Conservation (phyloP, 192 early-diverging fungal genomes). For the Podila minutissima region DNA sequence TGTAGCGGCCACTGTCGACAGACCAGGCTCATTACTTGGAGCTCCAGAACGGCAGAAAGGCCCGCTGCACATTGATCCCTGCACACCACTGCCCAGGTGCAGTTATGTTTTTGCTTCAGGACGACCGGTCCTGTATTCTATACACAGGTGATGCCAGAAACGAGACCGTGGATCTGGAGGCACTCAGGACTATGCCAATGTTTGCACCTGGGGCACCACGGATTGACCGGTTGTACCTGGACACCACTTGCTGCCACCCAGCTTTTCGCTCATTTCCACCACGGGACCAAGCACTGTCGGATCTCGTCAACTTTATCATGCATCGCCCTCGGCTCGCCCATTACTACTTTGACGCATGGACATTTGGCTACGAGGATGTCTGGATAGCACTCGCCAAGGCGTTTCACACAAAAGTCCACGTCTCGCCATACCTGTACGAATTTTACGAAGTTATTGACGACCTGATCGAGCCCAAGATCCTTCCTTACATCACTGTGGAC, state of each 20-base stretch:
- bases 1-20: constrained; percentile 23
- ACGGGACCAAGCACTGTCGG: constrained; percentile 28
- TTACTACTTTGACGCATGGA: constrained; percentile 56
- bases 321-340: constrained; percentile 29
- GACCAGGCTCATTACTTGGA: constrained; percentile 33
- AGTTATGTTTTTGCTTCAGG: constrained; percentile 55
- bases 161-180: constrained; percentile 20
- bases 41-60: constrained; percentile 43
- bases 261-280: constrained; percentile 46
- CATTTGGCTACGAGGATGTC: constrained; percentile 59
- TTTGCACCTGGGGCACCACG: constrained; percentile 11
- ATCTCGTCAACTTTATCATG: constrained; percentile 41
- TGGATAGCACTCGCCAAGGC: constrained; percentile 55
- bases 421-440: constrained; percentile 27
- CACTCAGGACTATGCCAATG: constrained; percentile 15
- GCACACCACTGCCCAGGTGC: constrained; percentile 64
- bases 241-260: constrained; percentile 59
- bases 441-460: constrained; percentile 41
- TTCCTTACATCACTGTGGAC: constrained; percentile 27
- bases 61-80: constrained; percentile 50
- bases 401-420: constrained; percentile 51
- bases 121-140: constrained; percentile 35
- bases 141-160: constrained; percentile 47
- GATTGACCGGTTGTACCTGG: constrained; percentile 58
- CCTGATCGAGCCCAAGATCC: constrained; percentile 30